Conservation (phyloP, 495 filamentous ascomycete species). For the Penicillium pancosmium region DNA sequence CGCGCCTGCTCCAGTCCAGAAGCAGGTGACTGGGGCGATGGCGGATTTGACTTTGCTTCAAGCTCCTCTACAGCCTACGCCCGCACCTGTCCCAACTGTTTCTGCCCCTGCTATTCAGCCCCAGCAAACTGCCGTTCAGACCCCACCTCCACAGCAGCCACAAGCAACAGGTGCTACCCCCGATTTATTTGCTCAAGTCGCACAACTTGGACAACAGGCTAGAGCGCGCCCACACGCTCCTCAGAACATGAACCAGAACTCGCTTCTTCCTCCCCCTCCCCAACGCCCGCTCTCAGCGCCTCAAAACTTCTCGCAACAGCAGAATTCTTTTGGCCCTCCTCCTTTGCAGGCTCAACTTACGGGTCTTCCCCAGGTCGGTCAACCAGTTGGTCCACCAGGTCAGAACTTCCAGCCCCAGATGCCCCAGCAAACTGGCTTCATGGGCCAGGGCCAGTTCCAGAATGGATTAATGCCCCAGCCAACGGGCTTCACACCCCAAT, state of each 20-base stretch:
- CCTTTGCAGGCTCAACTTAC: slow-evolving; percentile 86
- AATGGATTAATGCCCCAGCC: slow-evolving; percentile 54
- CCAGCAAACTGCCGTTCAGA: slow-evolving; percentile 50
- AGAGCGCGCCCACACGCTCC: slow-evolving; percentile 77
- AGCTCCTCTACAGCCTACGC: slow-evolving; percentile 74
- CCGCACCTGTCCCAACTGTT: slow-evolving; percentile 44
- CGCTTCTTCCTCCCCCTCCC: slow-evolving; percentile 76
- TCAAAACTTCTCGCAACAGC: slow-evolving; percentile 72
- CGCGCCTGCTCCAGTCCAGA: slow-evolving; percentile 45
- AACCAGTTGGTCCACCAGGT: slow-evolving; percentile 67
- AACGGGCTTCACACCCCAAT: slow-evolving; percentile 54
- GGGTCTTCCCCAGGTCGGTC: slow-evolving; percentile 56
- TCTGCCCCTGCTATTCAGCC: slow-evolving; percentile 39
- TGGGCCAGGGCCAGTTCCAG: slow-evolving; percentile 52
- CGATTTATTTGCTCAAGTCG: slow-evolving; percentile 54
- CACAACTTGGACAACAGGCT: slow-evolving; percentile 47
- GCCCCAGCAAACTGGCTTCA: slow-evolving; percentile 59
- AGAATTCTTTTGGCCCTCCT: slow-evolving; percentile 70
- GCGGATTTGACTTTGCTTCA: slow-evolving; percentile 78
- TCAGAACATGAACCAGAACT: slow-evolving; percentile 61
- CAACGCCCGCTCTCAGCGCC: slow-evolving; percentile 86
- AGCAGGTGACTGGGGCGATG: slow-evolving; percentile 69
- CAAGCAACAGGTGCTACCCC: slow-evolving; percentile 54
- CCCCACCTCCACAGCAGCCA: slow-evolving; percentile 57
- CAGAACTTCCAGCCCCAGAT: slow-evolving; percentile 64